phyloP scores from a whole-genome alignment of 352 stramenopile species.

The Globisporangium abappressorium region DNA sequence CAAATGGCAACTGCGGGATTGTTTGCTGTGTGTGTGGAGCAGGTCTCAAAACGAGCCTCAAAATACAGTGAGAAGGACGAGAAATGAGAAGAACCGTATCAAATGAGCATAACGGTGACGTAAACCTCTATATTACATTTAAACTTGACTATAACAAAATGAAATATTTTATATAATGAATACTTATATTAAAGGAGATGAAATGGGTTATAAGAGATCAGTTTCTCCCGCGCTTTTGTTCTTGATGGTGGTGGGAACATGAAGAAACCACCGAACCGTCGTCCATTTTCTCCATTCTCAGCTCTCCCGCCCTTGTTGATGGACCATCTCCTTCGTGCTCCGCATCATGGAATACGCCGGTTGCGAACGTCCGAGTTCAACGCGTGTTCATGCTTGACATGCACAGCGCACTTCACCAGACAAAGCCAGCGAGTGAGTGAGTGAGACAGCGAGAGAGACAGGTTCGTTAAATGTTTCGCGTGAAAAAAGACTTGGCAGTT shows the following conservation, averaged over 20 bases:
- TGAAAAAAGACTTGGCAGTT: background rate
- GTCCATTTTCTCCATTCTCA: background rate
- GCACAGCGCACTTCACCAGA: no score
- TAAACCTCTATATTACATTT: background rate
- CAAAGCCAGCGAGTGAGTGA: background rate
- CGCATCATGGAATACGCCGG: no score
- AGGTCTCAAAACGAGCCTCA: background rate
- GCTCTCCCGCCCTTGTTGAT: background rate
- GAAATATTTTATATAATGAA: background rate
- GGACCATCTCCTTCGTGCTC: background rate
- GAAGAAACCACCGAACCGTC: background rate
- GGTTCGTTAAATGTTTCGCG: background rate
- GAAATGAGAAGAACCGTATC: background rate
- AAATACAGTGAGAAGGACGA: slow-evolving; percentile 1
- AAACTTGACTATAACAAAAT: background rate
- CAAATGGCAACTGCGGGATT: slow-evolving; percentile 8
- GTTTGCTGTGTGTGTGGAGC: background rate
- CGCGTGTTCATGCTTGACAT: background rate
- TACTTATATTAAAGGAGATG: background rate
- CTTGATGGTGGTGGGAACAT: background rate
- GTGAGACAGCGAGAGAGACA: background rate
- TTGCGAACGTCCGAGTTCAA: background rate
- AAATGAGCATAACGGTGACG: background rate
- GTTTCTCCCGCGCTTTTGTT: slow-evolving; percentile 12
- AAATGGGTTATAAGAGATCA: background rate